Evolutionary conservation across 768 basidiomycete genomes (phyloP).

Genomic region (Tricholoma flavovirens): DNA sequence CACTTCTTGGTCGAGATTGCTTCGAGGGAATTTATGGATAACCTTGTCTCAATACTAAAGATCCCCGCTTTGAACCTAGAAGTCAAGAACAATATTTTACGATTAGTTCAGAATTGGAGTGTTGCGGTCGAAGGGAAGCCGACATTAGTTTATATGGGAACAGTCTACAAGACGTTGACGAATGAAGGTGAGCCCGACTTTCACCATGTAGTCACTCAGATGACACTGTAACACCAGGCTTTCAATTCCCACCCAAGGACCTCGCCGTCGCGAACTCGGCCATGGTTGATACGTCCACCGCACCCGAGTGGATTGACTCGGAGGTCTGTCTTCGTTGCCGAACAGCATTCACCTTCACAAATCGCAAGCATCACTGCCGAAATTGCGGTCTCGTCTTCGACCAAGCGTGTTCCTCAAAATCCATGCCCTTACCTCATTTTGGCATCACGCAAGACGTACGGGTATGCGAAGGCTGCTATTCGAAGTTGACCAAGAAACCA

Average conservation of each 20-base stretch:
- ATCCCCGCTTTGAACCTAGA: conserved; percentile 71
- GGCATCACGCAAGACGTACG: conserved; percentile 90
- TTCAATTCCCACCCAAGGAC: conserved; percentile 80
- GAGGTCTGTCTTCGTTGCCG: conserved; percentile 93
- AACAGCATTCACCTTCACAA: conserved; percentile 87
- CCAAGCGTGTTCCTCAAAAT: conserved; percentile 84
- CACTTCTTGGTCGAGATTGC: conserved; percentile 80
- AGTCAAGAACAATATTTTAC: conserved; percentile 74
- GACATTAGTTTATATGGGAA: conserved; percentile 64
- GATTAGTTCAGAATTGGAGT: conserved; percentile 91
- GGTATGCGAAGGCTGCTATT: conserved; percentile 87
- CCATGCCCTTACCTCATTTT: conserved; percentile 82
- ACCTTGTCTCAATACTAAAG: conserved; percentile 84
- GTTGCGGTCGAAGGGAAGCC: conserved; percentile 82
- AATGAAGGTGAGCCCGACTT: conserved; percentile 55
- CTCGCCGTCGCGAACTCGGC: conserved; percentile 61
- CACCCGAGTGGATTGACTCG: conserved; percentile 97
- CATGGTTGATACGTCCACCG: conserved; percentile 87
- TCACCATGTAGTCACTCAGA: not conserved
- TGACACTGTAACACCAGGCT: conserved; percentile 41
- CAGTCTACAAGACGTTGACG: conserved; percentile 73
- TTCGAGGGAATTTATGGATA: conserved; percentile 91
- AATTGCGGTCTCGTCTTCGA: conserved; percentile 98
- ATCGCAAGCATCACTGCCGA: conserved; percentile 96
- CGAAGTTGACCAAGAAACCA: conserved; percentile 66